Conservation (phyloP, 2,329 filamentous ascomycete species). For the Pseudocercospora pini-densiflorae region DNA sequence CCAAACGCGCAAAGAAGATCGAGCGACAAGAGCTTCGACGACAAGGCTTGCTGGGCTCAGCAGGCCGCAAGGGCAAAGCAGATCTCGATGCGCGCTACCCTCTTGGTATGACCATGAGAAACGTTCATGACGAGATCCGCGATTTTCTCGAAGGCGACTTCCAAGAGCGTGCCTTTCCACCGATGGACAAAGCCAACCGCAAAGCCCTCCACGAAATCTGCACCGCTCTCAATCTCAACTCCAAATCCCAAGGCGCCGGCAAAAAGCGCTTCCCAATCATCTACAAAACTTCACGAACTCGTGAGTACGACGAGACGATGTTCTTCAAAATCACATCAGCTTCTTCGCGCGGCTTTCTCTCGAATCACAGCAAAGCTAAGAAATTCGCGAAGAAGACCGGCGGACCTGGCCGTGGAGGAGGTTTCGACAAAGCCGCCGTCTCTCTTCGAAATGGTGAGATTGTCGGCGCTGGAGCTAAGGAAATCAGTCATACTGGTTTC, state of each 20-base stretch:
- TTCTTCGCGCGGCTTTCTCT: slow-evolving; percentile 57
- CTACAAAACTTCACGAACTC: slow-evolving; percentile 72
- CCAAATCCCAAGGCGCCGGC: slow-evolving; percentile 78
- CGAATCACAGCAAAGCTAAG: slow-evolving; percentile 28
- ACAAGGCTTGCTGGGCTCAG: slow-evolving; percentile 46
- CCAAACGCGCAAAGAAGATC: slow-evolving; percentile 53
- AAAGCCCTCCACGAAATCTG: slow-evolving; percentile 82
- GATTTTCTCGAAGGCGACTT: slow-evolving; percentile 69
- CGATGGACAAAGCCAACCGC: slow-evolving; percentile 79
- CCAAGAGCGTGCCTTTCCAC: slow-evolving; percentile 74
- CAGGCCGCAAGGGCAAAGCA: slow-evolving; percentile 45
- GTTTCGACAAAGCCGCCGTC: slow-evolving; percentile 45
- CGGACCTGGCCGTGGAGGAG: slow-evolving; percentile 44
- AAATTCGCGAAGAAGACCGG: slow-evolving; percentile 46
- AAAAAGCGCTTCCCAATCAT: slow-evolving; percentile 75
- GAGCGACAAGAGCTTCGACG: slow-evolving; percentile 53
- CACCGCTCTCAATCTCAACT: slow-evolving; percentile 75
- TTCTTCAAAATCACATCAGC: slow-evolving; percentile 49
- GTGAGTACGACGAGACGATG: slow-evolving; percentile 60
- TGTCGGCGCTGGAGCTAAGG: slow-evolving; percentile 82
- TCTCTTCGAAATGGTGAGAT: slow-evolving; percentile 83
- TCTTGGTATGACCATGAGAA: slow-evolving; percentile 70
- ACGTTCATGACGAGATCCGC: slow-evolving; percentile 74
- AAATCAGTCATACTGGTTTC: slow-evolving; percentile 80
- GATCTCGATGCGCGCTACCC: slow-evolving; percentile 71